Conservation (phyloP, 2,329 filamentous ascomycete species). For the Neoarthrinium moseri region DNA sequence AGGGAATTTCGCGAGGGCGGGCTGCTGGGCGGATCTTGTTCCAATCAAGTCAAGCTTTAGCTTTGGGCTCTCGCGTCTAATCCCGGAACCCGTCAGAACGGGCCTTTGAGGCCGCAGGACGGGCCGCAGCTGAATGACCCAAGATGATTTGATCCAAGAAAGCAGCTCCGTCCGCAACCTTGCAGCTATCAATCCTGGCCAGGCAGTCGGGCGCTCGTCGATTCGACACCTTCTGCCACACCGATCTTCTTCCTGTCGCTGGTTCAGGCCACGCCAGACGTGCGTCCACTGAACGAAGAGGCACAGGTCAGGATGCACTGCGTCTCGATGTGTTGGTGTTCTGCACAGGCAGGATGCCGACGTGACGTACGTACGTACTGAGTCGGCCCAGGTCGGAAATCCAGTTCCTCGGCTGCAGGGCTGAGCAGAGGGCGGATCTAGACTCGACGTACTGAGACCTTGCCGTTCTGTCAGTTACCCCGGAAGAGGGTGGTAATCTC, state of each 20-base stretch:
- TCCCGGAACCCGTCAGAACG: slow-evolving; percentile 29
- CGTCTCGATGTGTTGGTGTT: no score
- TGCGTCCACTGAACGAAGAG: no score
- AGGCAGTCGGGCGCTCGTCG: no score
- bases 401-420: slow-evolving; percentile 7
- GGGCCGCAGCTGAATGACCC: slow-evolving; percentile 30
- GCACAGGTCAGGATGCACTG: no score
- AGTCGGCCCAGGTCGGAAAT: background rate
- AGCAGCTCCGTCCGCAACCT: background rate
- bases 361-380: no score
- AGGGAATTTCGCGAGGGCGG: background rate
- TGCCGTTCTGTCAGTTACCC: background rate
- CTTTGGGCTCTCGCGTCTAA: slow-evolving; percentile 22
- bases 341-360: no score
- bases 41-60: slow-evolving; percentile 26
- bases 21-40: slow-evolving; percentile 19
- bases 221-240: no score
- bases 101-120: slow-evolving; percentile 28
- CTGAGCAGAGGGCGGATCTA: slow-evolving; percentile 5
- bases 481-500: no score
- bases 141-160: slow-evolving; percentile 24
- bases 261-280: no score
- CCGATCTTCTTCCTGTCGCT: no score
- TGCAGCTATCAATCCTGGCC: no score
- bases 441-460: background rate